phyloP scores from a whole-genome alignment of 2,329 filamentous ascomycete species.

The Kalaharituber pfeilii region DNA sequence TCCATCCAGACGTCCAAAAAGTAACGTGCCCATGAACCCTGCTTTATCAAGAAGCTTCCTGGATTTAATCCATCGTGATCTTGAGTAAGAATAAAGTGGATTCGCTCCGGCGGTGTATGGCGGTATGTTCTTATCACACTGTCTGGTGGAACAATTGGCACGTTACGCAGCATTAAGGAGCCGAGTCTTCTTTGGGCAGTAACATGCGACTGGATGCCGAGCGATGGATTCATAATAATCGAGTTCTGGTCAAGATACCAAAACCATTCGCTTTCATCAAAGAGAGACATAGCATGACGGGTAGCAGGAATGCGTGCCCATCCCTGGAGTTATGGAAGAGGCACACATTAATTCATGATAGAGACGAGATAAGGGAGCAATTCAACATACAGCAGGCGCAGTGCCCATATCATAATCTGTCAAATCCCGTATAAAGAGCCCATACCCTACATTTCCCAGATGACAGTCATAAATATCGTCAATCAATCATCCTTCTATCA shows the following conservation, averaged over 20 bases:
- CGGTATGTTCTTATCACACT: constrained; percentile 91
- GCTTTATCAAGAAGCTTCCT: constrained; percentile 61
- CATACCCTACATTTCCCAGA: constrained; percentile 47
- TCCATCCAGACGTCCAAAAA: constrained; percentile 94
- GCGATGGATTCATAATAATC: constrained; percentile 68
- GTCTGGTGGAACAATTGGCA: constrained; percentile 78
- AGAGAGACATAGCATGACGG: constrained; percentile 69
- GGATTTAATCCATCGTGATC: constrained; percentile 63
- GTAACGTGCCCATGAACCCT: constrained; percentile 80
- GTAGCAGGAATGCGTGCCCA: constrained; percentile 73
- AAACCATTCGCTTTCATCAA: constrained; percentile 60
- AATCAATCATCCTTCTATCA: constrained; percentile 7
- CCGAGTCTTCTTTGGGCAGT: constrained; percentile 52
- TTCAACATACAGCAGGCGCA: constrained; percentile 1
- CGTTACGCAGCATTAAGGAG: constrained; percentile 64
- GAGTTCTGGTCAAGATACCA: constrained; percentile 77
- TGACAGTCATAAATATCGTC: constrained; percentile 2
- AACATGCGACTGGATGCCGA: constrained; percentile 53
- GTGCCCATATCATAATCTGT: constrained; percentile 51
- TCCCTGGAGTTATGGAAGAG: constrained; percentile 31
- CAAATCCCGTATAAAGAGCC: constrained; percentile 59
- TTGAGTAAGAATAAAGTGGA: constrained; percentile 70
- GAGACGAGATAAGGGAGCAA: neutral
- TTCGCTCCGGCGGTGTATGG: constrained; percentile 57
- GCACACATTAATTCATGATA: neutral